phyloP scores from a whole-genome alignment of 441 rosid genomes.

The Erysimum cheiri region DNA sequence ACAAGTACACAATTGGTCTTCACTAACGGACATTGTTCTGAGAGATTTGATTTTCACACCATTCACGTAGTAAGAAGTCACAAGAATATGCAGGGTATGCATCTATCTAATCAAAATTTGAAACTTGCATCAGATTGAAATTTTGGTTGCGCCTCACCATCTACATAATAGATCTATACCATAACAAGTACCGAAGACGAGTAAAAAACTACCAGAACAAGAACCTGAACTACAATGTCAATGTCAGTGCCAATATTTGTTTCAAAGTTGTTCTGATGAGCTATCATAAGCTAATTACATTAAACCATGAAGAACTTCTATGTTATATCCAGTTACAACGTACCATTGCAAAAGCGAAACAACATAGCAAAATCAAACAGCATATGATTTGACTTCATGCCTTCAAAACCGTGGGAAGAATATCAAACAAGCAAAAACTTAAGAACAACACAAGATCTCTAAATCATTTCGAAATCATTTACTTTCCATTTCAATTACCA shows the following conservation, averaged over 20 bases:
- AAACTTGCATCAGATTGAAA: constrained; percentile 1
- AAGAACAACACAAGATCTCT: neutral
- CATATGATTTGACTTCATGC: neutral
- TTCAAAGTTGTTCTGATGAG: neutral
- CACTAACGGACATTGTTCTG: neutral
- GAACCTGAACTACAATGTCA: neutral
- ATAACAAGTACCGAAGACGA: neutral
- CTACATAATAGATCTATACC: neutral
- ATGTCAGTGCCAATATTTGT: neutral
- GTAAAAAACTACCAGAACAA: neutral
- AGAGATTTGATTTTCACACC: neutral
- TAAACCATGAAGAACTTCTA: neutral
- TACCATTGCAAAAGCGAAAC: neutral
- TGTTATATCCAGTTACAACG: neutral
- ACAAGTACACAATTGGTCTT: neutral
- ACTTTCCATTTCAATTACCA: constrained; percentile 3
- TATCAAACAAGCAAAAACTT: neutral
- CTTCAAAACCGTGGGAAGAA: neutral
- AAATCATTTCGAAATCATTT: neutral
- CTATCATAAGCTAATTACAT: neutral
- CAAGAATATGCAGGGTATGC: neutral
- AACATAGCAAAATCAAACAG: constrained; percentile 3
- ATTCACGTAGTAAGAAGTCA: neutral
- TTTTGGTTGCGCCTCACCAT: neutral
- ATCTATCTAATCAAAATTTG: neutral